phyloP scores from a whole-genome alignment of 176 grass and related monocot genomes.

The Saccharum officinarum region DNA sequence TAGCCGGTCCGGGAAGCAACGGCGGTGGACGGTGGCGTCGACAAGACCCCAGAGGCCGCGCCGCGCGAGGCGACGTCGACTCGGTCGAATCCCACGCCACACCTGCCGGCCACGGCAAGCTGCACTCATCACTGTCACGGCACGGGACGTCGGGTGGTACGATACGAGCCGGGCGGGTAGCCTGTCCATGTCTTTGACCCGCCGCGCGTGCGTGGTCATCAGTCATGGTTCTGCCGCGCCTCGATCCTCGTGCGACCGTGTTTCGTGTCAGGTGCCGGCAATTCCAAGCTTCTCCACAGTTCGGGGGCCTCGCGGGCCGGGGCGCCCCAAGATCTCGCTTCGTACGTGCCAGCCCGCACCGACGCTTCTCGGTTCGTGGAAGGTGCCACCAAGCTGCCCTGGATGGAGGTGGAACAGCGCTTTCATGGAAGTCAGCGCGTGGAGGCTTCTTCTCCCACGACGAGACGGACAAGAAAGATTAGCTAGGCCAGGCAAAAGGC shows the following conservation, averaged over 20 bases:
- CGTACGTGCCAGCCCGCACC: neutral
- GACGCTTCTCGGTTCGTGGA: slow-evolving; percentile 8
- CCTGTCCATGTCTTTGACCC: neutral
- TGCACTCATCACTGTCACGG: no score
- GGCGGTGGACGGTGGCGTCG: no score
- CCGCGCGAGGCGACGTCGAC: no score
- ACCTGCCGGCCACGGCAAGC: neutral
- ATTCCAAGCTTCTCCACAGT: neutral
- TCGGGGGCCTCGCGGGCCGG: neutral
- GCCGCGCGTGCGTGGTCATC: neutral
- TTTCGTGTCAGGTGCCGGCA: neutral
- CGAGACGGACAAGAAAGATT: neutral
- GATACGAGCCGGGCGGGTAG: neutral
- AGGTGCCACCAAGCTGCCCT: neutral
- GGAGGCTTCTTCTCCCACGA: neutral
- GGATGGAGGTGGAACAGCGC: neutral
- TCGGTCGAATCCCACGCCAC: neutral
- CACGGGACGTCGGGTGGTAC: neutral
- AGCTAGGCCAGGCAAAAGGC: neutral
- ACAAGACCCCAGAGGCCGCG: no score
- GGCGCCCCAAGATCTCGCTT: neutral
- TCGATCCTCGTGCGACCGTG: neutral
- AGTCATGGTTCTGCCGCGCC: no score
- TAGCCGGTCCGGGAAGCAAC: no score
- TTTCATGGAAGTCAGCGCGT: neutral